phyloP scores from a whole-genome alignment of 225 moss, liverwort and hornwort genomes.

The Neckera pumila region DNA sequence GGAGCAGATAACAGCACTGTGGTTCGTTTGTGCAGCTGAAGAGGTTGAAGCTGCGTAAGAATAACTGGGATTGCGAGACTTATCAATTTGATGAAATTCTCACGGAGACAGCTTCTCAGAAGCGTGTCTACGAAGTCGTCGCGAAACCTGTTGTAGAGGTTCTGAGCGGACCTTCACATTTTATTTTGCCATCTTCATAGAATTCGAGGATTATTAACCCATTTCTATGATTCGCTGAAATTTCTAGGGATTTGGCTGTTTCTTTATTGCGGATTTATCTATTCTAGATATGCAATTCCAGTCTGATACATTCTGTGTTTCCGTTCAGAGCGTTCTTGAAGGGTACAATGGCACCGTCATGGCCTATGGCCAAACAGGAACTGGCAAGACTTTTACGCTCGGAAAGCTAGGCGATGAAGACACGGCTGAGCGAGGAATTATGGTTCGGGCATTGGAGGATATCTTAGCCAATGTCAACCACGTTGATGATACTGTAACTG shows the following conservation, averaged over 20 bases:
- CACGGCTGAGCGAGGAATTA: constrained; percentile 88
- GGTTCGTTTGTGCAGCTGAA: constrained; percentile 51
- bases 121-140: constrained; percentile 98
- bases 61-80: constrained; percentile 97
- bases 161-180: not conserved
- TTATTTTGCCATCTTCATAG: not conserved
- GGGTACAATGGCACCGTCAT: constrained; percentile 98
- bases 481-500: constrained; percentile 79
- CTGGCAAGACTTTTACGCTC: constrained; percentile 94
- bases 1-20: not conserved
- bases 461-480: constrained; percentile 74
- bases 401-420: constrained; percentile 91
- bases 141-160: constrained; percentile 99
- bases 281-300: not conserved
- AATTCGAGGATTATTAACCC: not conserved
- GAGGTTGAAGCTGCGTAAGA: constrained; percentile 88
- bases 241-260: not conserved
- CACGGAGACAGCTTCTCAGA: constrained; percentile 88
- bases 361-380: constrained; percentile 99
- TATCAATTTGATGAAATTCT: constrained; percentile 99
- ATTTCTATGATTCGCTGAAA: not conserved
- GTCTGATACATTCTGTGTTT: not conserved
- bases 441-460: constrained; percentile 99
- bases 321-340: constrained; percentile 81
- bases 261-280: not conserved